These are phyloP conservation scores for Athelia psychrophila DNA, from an alignment of 1,284 basidiomycete species.

Conservation along the genomic window DNA sequence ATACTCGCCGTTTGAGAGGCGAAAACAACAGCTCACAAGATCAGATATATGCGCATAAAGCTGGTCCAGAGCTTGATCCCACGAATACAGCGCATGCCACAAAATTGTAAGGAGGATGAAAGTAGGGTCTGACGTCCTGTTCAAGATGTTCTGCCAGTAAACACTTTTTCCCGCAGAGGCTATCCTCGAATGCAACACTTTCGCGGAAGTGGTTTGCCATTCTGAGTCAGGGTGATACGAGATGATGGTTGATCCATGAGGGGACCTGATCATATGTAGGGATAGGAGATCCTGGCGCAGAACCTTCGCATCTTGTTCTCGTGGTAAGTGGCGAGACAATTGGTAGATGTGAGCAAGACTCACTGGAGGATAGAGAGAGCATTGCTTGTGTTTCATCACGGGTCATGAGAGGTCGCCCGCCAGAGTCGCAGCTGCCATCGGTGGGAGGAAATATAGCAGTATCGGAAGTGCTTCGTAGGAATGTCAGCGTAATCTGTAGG, in stretches of 20 bases:
- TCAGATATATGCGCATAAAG: slow-evolving; percentile 45
- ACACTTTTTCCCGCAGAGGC: slow-evolving; percentile 38
- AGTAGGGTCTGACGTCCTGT: slow-evolving; percentile 44
- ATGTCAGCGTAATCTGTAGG: slow-evolving; percentile 42
- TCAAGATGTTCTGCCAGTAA: slow-evolving; percentile 54
- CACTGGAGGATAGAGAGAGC: slow-evolving; percentile 2
- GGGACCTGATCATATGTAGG: slow-evolving; percentile 37
- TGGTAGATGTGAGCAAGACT: background rate
- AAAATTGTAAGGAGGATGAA: slow-evolving; percentile 49
- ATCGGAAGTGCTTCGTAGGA: slow-evolving; percentile 30
- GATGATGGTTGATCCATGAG: slow-evolving; percentile 32
- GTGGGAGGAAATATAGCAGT: no score
- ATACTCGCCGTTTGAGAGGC: background rate
- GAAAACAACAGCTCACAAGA: slow-evolving; percentile 30
- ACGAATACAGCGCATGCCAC: slow-evolving; percentile 57
- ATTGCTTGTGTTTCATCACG: slow-evolving; percentile 26
- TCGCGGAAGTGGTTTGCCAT: slow-evolving; percentile 28
- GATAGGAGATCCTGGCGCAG: slow-evolving; percentile 33
- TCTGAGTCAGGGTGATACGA: slow-evolving; percentile 35
- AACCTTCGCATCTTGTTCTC: slow-evolving; percentile 10
- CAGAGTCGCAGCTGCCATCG: no score
- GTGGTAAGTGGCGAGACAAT: background rate
- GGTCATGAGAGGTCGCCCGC: no score
- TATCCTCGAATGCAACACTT: slow-evolving; percentile 30
- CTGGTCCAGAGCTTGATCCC: slow-evolving; percentile 53